A percentile compares a stretch with the other conserved stretches of the same genome.
These are phyloP conservation scores for Coriaria nepalensis DNA, from an alignment of 306 rosid genomes.

Conservation along the genomic window DNA sequence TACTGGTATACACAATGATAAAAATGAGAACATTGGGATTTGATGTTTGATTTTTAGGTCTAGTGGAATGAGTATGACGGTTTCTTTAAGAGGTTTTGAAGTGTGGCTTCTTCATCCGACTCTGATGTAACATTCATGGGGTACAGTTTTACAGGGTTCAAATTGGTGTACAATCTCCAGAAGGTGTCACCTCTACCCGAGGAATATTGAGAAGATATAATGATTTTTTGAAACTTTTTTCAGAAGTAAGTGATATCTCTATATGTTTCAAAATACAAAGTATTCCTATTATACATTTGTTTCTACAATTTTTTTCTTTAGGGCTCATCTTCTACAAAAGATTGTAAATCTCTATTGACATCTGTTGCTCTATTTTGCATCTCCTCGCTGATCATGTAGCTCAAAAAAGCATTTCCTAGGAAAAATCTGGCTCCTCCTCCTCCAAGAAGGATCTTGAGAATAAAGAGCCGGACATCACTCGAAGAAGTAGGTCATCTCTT, in stretches of 20 bases:
- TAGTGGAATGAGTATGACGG: too few species aligned
- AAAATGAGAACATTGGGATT: too few species aligned
- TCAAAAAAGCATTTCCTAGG: slow-evolving; percentile 45
- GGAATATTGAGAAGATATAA: slow-evolving; percentile 61
- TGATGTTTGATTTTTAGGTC: too few species aligned
- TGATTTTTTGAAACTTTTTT: slow-evolving; percentile 52
- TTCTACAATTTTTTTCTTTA: neutral
- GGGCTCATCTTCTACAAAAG: too few species aligned
- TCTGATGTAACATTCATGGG: slow-evolving; percentile 16
- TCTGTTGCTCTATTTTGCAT: too few species aligned
- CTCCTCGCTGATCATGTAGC: too few species aligned
- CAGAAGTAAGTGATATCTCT: slow-evolving; percentile 38
- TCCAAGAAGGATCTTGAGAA: slow-evolving; percentile 52
- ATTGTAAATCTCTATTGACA: too few species aligned
- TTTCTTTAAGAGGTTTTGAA: too few species aligned
- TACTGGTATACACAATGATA: too few species aligned
- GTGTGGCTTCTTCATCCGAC: too few species aligned
- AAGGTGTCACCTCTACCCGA: slow-evolving; percentile 57
- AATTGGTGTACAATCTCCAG: slow-evolving; percentile 76
- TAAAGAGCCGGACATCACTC: slow-evolving; percentile 34
- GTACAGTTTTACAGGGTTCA: slow-evolving; percentile 76
- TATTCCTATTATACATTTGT: neutral
- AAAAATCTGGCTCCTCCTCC: slow-evolving; percentile 70
- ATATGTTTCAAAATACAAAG: neutral
- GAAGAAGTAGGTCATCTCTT: slow-evolving; percentile 49